A percentile compares a stretch with the other conserved stretches of the same genome.
Conservation (phyloP, 148 eudicot species). For the Spergularia marina region DNA sequence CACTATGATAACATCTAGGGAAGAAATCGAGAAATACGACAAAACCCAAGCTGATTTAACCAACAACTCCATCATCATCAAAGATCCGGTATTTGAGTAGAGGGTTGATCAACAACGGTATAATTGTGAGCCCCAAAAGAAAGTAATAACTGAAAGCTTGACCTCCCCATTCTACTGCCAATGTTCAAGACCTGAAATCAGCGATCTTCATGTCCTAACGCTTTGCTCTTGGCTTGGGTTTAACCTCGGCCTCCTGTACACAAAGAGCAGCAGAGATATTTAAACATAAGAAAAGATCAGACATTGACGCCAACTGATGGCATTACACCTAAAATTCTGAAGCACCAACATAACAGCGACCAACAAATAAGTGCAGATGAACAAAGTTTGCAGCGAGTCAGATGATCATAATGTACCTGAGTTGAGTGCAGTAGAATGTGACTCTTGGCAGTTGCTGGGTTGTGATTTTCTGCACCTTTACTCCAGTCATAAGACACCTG, state of each 20-base stretch:
- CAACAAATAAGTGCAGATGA: no score
- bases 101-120: not conserved
- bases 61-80: not conserved
- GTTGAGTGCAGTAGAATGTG: constrained; percentile 63
- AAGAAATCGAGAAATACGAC: not conserved
- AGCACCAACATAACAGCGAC: no score
- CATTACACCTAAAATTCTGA: not conserved
- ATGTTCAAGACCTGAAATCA: not conserved
- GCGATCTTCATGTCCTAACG: constrained; percentile 22
- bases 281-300: not conserved
- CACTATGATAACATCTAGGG: not conserved
- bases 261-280: not conserved
- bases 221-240: constrained; percentile 35
- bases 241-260: constrained; percentile 36
- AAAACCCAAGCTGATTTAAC: not conserved
- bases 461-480: constrained; percentile 97
- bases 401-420: constrained; percentile 46
- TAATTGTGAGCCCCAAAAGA: no score
- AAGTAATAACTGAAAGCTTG: not conserved
- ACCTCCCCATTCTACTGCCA: not conserved
- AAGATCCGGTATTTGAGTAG: not conserved
- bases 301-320: not conserved
- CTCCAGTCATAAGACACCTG: constrained; percentile 99
- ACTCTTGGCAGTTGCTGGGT: constrained; percentile 79
- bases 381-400: not conserved